These are phyloP conservation scores for Penicillium olsonii DNA, from an alignment of 2,329 filamentous ascomycete genomes.

Conservation along the genomic window DNA sequence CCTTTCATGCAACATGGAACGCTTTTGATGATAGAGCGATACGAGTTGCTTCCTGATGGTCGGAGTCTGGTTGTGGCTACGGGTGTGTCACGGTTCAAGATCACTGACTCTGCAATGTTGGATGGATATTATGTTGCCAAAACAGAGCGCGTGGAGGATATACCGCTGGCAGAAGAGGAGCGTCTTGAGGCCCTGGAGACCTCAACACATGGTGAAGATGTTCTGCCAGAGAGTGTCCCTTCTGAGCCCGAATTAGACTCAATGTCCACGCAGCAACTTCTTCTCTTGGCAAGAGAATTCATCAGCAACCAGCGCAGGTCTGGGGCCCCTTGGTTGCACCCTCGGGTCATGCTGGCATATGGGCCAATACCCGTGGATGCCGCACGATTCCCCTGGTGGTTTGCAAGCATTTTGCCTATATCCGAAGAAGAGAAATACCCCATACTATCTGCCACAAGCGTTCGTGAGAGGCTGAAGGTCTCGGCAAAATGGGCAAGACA, in stretches of 20 bases:
- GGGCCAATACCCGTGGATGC: slow-evolving; percentile 77
- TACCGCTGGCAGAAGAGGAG: slow-evolving; percentile 80
- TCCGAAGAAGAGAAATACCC: slow-evolving; percentile 77
- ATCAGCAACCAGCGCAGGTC: slow-evolving; percentile 67
- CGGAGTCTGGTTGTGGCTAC: slow-evolving; percentile 78
- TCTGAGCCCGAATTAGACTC: slow-evolving; percentile 36
- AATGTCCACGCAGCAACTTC: slow-evolving; percentile 70
- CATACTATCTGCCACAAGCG: slow-evolving; percentile 71
- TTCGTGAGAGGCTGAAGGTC: slow-evolving; percentile 79
- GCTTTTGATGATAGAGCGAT: slow-evolving; percentile 71
- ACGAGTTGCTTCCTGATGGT: slow-evolving; percentile 74
- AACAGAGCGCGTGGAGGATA: slow-evolving; percentile 75
- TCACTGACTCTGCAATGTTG: slow-evolving; percentile 61
- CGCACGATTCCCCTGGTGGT: slow-evolving; percentile 83
- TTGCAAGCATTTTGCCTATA: slow-evolving; percentile 78
- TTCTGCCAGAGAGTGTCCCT: slow-evolving; percentile 22
- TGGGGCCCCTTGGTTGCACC: slow-evolving; percentile 73
- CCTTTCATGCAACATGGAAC: slow-evolving; percentile 76
- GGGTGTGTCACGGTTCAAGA: slow-evolving; percentile 74
- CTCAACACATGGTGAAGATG: slow-evolving; percentile 19
- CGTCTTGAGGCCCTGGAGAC: slow-evolving; percentile 71
- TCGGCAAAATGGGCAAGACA: slow-evolving; percentile 76
- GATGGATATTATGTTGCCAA: slow-evolving; percentile 80
- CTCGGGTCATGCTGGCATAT: slow-evolving; percentile 71
- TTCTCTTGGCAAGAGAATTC: slow-evolving; percentile 67